phyloP scores from a whole-genome alignment of 2,329 filamentous ascomycete genomes.

The Nothophoma quercina region DNA sequence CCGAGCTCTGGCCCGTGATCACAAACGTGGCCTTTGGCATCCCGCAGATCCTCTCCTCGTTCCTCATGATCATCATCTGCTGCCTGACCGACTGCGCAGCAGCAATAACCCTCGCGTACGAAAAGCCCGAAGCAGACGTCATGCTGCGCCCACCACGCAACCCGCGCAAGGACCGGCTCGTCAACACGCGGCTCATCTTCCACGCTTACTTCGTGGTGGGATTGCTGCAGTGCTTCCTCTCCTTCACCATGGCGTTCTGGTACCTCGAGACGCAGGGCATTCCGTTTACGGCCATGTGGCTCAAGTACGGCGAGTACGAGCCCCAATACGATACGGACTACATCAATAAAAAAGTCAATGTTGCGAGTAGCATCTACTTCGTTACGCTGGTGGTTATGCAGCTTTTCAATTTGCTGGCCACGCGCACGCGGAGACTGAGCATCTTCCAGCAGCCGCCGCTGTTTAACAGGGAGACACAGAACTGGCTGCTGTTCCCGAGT shows the following conservation, averaged over 20 bases:
- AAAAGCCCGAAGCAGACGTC: constrained; percentile 78
- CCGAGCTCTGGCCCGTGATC: constrained; percentile 77
- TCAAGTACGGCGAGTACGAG: constrained; percentile 53
- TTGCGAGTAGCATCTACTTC: constrained; percentile 78
- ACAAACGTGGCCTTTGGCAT: constrained; percentile 76
- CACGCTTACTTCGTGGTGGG: constrained; percentile 78
- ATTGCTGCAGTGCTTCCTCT: constrained; percentile 54
- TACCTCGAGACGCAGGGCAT: constrained; percentile 59
- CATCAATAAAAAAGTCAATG: constrained; percentile 61
- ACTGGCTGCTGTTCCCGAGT: constrained; percentile 73
- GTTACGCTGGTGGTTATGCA: constrained; percentile 84
- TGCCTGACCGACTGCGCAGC: constrained; percentile 76
- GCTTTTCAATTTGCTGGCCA: constrained; percentile 77
- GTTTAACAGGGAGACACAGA: constrained; percentile 71
- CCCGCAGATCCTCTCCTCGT: constrained; percentile 75
- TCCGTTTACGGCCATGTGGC: constrained; percentile 71
- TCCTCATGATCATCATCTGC: constrained; percentile 68
- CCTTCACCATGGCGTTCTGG: constrained; percentile 58
- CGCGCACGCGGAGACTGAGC: constrained; percentile 66
- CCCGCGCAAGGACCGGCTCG: constrained; percentile 73
- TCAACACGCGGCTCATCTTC: constrained; percentile 75
- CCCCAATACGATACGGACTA: constrained; percentile 33
- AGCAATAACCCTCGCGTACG: constrained; percentile 75
- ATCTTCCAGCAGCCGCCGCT: constrained; percentile 76
- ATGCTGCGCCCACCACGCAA: constrained; percentile 73